phyloP scores from a whole-genome alignment of 306 rosid species.

The Urtica urens region DNA sequence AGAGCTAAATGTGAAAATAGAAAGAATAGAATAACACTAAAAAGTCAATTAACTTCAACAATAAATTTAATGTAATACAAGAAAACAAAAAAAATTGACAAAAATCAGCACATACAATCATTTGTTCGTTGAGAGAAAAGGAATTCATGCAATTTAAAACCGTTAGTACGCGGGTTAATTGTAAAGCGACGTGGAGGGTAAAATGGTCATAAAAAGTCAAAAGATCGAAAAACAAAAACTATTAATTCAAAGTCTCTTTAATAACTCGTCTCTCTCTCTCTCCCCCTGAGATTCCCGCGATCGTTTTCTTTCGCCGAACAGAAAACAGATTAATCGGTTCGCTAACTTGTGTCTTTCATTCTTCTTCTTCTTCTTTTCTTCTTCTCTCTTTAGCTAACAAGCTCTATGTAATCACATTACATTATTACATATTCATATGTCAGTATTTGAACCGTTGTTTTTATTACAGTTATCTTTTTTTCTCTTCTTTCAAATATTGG shows the following conservation, averaged over 20 bases:
- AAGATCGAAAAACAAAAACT: constrained; percentile 10
- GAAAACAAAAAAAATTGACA: too few relatives aligned
- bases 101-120: too few relatives aligned
- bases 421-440: neutral
- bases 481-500: neutral
- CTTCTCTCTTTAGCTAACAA: neutral
- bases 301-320: constrained; percentile 2
- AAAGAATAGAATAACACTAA: too few relatives aligned
- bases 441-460: neutral
- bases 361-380: neutral
- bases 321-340: neutral
- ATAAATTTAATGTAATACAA: too few relatives aligned
- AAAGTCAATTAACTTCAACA: too few relatives aligned
- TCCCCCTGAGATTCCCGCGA: constrained; percentile 12
- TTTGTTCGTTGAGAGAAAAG: neutral
- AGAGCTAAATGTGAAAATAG: too few relatives aligned
- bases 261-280: constrained; percentile 15
- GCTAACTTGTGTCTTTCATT: neutral
- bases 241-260: constrained; percentile 8
- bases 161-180: constrained; percentile 1
- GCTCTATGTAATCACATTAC: neutral
- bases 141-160: neutral
- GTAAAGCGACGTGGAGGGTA: constrained; percentile 12
- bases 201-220: constrained; percentile 15
- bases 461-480: neutral